Evolutionary conservation across 768 basidiomycete genomes (phyloP), one percentile per base, ranked within the genome.

Genomic region (Boletales sp.): DNA sequence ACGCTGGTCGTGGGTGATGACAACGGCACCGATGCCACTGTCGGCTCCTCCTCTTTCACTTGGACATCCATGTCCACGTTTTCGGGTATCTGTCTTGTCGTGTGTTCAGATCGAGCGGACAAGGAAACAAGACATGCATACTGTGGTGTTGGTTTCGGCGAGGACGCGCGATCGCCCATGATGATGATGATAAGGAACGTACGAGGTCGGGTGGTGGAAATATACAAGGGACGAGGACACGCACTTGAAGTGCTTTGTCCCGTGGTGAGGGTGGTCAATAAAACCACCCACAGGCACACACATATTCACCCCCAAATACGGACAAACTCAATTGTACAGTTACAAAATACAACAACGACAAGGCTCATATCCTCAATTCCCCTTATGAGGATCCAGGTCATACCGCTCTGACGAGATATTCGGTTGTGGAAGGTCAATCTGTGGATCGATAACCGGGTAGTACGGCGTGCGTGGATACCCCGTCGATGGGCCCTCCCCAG

Each of bases 401-500:
- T 67, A 70, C 17, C 67, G 64, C 50, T 69, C 67, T 33, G 67
- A 68, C 4, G 67, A 68, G 21, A 68, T 57, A n/a, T 70, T 67
- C 13, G 55, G 56, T 32, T 66, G 66, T 33, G 65, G 57, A 43
- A 60, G 36, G 19, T 64, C 63, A 30, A 70, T 67, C 50, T 64
- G 67, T 15, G 74, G 71, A 54, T 75, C 74, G 42, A 75, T 72
- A 13, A 68, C 65, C 1, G 74, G 70, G 52, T 71, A 74, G 49
- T 75, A 75, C 50, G 59, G 36, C 3, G 54, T 42, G 30, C 65
- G 64, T 2, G 65, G 47, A 40, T 65, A 56, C 48, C 62, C 50
- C 49, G 58, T 21, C 54, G 64, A 59, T 7, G 52, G 61, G 34
- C 57, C 70, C 62, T 56, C 60, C 8, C 56, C 48, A 3, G 54